Percentiles rank a stretch among this genome's conserved stretches.
phyloP scores from a whole-genome alignment of 2,329 filamentous ascomycete genomes.

The Bretziella fagacearum region DNA sequence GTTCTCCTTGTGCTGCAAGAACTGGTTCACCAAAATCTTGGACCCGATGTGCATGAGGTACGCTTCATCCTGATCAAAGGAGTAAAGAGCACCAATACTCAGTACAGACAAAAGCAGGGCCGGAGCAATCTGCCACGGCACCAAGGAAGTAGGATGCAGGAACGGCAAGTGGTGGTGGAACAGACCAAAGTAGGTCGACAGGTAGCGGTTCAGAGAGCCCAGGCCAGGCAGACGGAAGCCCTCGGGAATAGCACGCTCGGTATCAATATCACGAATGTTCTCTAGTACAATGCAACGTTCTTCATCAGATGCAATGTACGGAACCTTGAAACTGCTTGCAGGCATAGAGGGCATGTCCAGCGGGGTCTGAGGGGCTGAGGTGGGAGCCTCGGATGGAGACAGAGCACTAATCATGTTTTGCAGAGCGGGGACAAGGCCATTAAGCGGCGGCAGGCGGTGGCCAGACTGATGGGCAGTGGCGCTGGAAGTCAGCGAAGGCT shows the following conservation, averaged over 20 bases:
- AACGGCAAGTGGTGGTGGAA: conserved; percentile 97
- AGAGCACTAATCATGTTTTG: conserved; percentile 58
- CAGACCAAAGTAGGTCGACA: conserved; percentile 89
- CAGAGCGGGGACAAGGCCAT: conserved; percentile 46
- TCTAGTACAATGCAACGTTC: conserved; percentile 73
- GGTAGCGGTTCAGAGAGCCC: conserved; percentile 70
- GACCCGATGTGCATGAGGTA: conserved; percentile 96
- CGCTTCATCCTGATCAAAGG: conserved; percentile 91
- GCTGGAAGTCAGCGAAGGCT: conserved; percentile 43
- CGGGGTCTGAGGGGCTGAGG: conserved; percentile 20
- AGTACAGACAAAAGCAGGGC: conserved; percentile 76
- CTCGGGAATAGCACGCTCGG: conserved; percentile 65
- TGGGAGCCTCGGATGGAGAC: conserved; percentile 38
- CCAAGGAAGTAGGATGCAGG: conserved; percentile 81
- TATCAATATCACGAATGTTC: conserved; percentile 67
- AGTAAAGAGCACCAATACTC: conserved; percentile 90
- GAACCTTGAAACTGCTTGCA: conserved; percentile 39
- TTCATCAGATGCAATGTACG: conserved; percentile 69
- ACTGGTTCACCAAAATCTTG: conserved; percentile 92
- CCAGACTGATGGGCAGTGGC: conserved; percentile 36
- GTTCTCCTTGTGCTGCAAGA: conserved; percentile 94
- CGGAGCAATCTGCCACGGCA: conserved; percentile 60
- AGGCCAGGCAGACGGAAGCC: conserved; percentile 77
- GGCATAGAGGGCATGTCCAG: conserved; percentile 17
- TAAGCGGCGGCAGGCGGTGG: conserved; percentile 46